Percentiles rank a stretch among this genome's conserved stretches.
Conservation (phyloP, 2,329 filamentous ascomycete genomes). For the Diaporthe velutina region DNA sequence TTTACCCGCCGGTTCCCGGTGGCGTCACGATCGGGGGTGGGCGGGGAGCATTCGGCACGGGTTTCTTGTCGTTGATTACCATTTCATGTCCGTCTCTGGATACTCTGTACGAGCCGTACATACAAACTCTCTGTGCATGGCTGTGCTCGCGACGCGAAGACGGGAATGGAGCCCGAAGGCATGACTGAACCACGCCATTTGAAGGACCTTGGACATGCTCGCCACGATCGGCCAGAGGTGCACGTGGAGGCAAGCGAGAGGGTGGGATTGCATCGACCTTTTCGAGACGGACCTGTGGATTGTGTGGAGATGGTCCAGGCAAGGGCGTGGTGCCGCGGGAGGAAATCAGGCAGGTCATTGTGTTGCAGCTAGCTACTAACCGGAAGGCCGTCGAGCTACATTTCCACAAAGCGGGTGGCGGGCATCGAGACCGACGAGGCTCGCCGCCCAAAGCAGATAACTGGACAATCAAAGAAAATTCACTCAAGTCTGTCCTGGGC, state of each 20-base stretch:
- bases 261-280: not conserved
- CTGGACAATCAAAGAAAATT: not conserved
- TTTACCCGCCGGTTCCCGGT: not conserved
- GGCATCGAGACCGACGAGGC: not conserved
- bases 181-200: not conserved
- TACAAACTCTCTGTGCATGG: not conserved
- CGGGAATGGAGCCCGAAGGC: not conserved
- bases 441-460: not conserved
- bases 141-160: not conserved
- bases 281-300: not conserved
- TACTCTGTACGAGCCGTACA: not conserved
- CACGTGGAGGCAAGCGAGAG: not conserved
- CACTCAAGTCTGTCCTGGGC: not conserved
- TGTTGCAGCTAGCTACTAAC: not conserved
- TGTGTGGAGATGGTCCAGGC: not conserved
- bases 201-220: not conserved
- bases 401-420: not conserved
- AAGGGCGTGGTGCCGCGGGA: not conserved
- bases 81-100: not conserved
- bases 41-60: no score
- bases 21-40: not conserved
- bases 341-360: not conserved
- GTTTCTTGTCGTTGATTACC: no score
- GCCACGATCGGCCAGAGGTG: not conserved
- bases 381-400: not conserved